phyloP scores from a whole-genome alignment of 2,329 filamentous ascomycete genomes.

The Xylariaceae sp. region DNA sequence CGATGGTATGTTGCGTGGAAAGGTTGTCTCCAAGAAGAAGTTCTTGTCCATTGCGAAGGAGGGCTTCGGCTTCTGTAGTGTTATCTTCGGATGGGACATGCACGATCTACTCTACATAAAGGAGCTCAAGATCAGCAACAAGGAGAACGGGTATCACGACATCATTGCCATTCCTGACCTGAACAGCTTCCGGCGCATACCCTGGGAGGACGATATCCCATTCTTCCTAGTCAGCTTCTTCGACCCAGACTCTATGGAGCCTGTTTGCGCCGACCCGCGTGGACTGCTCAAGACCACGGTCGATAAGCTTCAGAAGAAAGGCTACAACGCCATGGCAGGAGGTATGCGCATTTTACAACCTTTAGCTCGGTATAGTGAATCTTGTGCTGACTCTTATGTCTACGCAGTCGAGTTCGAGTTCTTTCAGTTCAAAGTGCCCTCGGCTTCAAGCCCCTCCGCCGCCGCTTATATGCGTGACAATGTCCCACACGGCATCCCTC shows the following conservation, averaged over 20 bases:
- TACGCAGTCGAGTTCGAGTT: slow-evolving; percentile 80
- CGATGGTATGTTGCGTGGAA: slow-evolving; percentile 78
- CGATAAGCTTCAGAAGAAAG: slow-evolving; percentile 65
- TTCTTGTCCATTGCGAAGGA: slow-evolving; percentile 76
- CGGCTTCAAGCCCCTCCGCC: slow-evolving; percentile 57
- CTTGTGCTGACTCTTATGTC: slow-evolving; percentile 10
- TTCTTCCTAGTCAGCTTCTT: slow-evolving; percentile 79
- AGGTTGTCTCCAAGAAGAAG: slow-evolving; percentile 83
- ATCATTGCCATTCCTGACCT: slow-evolving; percentile 77
- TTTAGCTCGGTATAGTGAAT: not conserved
- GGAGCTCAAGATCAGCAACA: slow-evolving; percentile 78
- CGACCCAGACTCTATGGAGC: slow-evolving; percentile 69
- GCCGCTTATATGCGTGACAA: slow-evolving; percentile 71
- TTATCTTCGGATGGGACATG: slow-evolving; percentile 89
- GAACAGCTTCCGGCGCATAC: slow-evolving; percentile 73
- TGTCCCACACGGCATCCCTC: slow-evolving; percentile 67
- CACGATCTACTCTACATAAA: slow-evolving; percentile 80
- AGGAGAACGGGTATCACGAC: slow-evolving; percentile 80
- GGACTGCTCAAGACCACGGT: slow-evolving; percentile 68
- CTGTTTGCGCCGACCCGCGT: slow-evolving; percentile 74
- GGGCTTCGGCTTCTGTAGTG: slow-evolving; percentile 85
- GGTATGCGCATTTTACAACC: slow-evolving; percentile 56
- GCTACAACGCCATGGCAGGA: slow-evolving; percentile 77
- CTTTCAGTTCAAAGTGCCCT: slow-evolving; percentile 49
- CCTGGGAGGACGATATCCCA: slow-evolving; percentile 78